These are phyloP conservation scores for Aspergillus caelatus DNA, from an alignment of 2,329 filamentous ascomycete species.

Conservation along the genomic window DNA sequence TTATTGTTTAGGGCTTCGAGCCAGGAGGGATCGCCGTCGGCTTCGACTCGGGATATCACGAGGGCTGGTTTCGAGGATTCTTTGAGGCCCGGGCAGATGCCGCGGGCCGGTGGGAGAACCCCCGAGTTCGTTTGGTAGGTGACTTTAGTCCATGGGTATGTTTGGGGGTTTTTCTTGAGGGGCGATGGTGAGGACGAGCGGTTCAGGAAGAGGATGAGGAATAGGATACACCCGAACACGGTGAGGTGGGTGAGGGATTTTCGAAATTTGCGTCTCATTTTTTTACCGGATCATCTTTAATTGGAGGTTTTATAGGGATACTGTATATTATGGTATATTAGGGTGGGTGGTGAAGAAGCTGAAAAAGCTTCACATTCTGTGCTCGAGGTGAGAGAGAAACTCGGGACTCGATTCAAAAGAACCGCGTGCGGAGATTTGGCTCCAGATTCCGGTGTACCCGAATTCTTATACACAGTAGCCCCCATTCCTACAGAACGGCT, in stretches of 20 bases:
- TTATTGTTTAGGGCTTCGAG: slow-evolving; percentile 39
- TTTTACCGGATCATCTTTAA: neutral
- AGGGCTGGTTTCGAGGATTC: slow-evolving; percentile 47
- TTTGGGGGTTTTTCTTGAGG: slow-evolving; percentile 22
- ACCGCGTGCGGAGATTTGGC: neutral
- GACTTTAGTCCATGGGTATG: slow-evolving; percentile 49
- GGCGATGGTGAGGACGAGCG: slow-evolving; percentile 27
- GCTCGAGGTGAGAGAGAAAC: neutral
- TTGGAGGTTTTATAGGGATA: neutral
- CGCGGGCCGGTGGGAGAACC: slow-evolving; percentile 39
- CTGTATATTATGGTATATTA: neutral
- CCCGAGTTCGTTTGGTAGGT: slow-evolving; percentile 44
- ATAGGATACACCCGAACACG: slow-evolving; percentile 38
- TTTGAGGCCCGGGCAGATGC: slow-evolving; percentile 47
- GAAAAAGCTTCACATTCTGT: neutral
- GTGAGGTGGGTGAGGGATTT: slow-evolving; percentile 39
- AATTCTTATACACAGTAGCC: neutral
- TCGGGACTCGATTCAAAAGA: neutral
- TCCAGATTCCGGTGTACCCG: neutral
- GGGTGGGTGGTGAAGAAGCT: neutral
- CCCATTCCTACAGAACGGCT: neutral
- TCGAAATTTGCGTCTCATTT: slow-evolving; percentile 21
- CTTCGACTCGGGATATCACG: slow-evolving; percentile 46
- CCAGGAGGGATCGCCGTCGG: slow-evolving; percentile 49
- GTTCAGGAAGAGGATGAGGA: slow-evolving; percentile 43